These are phyloP conservation scores for Fraxinus anomala DNA, from an alignment of 257 asterid genomes.

Conservation along the genomic window DNA sequence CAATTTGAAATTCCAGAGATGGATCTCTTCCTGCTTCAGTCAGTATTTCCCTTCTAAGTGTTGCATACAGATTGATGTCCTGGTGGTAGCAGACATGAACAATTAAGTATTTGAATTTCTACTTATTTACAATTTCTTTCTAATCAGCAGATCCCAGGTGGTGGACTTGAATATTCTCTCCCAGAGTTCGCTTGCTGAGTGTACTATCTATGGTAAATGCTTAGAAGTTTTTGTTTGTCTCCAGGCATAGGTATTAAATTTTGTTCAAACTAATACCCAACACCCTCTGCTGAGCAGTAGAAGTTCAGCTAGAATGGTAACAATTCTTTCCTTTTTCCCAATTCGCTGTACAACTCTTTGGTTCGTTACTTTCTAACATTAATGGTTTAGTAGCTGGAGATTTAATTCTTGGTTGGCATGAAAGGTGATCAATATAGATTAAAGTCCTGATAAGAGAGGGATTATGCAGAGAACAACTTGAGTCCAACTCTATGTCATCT, in stretches of 20 bases:
- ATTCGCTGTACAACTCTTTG: slow-evolving; percentile 18
- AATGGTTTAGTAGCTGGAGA: slow-evolving; percentile 15
- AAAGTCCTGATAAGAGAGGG: too few relatives aligned
- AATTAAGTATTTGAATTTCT: slow-evolving; percentile 19
- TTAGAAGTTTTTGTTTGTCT: slow-evolving; percentile 17
- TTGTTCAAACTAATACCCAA: background rate
- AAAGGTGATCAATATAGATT: background rate
- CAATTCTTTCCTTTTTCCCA: background rate
- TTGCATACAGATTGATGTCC: slow-evolving; percentile 18
- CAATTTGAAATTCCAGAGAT: slow-evolving; percentile 77
- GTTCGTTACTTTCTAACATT: slow-evolving; percentile 16
- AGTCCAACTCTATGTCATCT: background rate
- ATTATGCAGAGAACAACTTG: too few relatives aligned
- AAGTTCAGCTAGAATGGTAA: too few relatives aligned
- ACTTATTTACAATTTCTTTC: slow-evolving; percentile 24
- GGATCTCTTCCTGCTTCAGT: slow-evolving; percentile 41
- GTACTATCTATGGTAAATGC: slow-evolving; percentile 41
- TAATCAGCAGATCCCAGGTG: slow-evolving; percentile 47
- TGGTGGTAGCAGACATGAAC: slow-evolving; percentile 14
- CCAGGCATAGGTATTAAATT: slow-evolving; percentile 20
- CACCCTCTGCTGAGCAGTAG: too few relatives aligned
- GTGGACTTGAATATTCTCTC: slow-evolving; percentile 41
- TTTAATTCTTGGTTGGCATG: slow-evolving; percentile 10
- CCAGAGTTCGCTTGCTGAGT: slow-evolving; percentile 49
- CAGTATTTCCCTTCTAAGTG: slow-evolving; percentile 40